These are phyloP conservation scores for Cladosporium colombiae DNA, from an alignment of 2,329 filamentous ascomycete genomes.

Conservation along the genomic window DNA sequence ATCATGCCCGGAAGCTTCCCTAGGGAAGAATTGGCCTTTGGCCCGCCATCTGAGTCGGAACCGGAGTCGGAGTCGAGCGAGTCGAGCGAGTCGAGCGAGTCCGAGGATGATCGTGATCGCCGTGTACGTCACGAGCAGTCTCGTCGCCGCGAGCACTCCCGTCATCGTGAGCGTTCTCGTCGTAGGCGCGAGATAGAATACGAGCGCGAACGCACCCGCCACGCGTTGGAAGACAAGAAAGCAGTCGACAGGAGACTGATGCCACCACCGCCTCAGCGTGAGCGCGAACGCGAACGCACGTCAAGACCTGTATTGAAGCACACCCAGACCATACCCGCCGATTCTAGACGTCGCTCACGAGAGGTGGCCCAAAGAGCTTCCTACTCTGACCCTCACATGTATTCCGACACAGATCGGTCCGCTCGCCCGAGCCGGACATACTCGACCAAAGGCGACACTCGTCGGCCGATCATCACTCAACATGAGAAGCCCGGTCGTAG, in stretches of 20 bases:
- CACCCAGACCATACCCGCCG: slow-evolving; percentile 16
- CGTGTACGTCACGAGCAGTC: not conserved
- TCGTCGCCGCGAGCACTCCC: slow-evolving; percentile 18
- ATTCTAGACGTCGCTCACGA: slow-evolving; percentile 4
- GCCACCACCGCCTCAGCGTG: slow-evolving; percentile 22
- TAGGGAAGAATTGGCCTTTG: slow-evolving; percentile 4
- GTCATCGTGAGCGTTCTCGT: not conserved
- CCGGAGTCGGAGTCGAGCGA: slow-evolving; percentile 6
- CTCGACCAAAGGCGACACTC: slow-evolving; percentile 32
- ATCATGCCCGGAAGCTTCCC: slow-evolving; percentile 17
- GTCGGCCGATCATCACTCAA: slow-evolving; percentile 37
- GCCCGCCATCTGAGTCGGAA: slow-evolving; percentile 3
- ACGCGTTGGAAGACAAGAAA: slow-evolving; percentile 16
- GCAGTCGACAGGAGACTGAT: slow-evolving; percentile 20
- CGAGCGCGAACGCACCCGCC: slow-evolving; percentile 6
- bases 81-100: slow-evolving; percentile 9
- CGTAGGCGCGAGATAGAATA: slow-evolving; percentile 21
- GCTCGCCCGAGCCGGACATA: slow-evolving; percentile 26
- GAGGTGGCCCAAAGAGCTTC: slow-evolving; percentile 19
- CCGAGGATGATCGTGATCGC: not conserved
- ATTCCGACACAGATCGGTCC: slow-evolving; percentile 31
- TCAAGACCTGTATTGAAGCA: slow-evolving; percentile 22
- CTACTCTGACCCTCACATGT: slow-evolving; percentile 25
- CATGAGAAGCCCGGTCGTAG: slow-evolving; percentile 32
- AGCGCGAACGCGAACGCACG: not conserved